Evolutionary conservation across 768 basidiomycete species (phyloP).

Genomic region (Boletus fagicola): DNA sequence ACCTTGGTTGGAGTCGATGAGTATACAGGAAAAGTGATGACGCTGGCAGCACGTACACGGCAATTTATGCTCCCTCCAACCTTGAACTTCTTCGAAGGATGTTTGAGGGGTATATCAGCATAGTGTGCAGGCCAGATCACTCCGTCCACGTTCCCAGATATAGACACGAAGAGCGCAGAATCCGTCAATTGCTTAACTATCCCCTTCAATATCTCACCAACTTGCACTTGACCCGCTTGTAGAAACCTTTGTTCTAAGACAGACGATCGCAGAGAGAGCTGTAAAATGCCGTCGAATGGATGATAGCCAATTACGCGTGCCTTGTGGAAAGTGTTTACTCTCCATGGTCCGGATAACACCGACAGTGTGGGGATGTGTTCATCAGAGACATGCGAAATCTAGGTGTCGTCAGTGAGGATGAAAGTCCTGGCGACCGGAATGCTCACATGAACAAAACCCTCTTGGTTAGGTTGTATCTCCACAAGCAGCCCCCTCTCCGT

Average conservation of each 20-base stretch:
- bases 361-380: constrained; percentile 84
- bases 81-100: constrained; percentile 90
- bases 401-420: constrained; percentile 1
- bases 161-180: constrained; percentile 76
- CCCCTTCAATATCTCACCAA: constrained; percentile 85
- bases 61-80: constrained; percentile 80
- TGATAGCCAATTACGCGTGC: constrained; percentile 88
- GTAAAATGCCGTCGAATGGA: constrained; percentile 81
- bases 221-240: constrained; percentile 74
- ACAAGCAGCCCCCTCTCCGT: constrained; percentile 79
- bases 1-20: constrained; percentile 53
- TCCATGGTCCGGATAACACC: constrained; percentile 72
- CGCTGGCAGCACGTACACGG: constrained; percentile 51
- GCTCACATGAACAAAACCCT: constrained; percentile 87
- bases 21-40: neutral
- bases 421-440: neutral
- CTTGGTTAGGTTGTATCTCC: constrained; percentile 57
- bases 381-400: constrained; percentile 95
- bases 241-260: constrained; percentile 85
- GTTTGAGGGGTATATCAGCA: constrained; percentile 91
- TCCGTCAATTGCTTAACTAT: constrained; percentile 84
- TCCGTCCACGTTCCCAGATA: constrained; percentile 87
- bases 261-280: constrained; percentile 81
- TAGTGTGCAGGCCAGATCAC: constrained; percentile 94
- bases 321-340: constrained; percentile 70